phyloP scores from a whole-genome alignment of 768 basidiomycete species.

The Asterophora parasitica region DNA sequence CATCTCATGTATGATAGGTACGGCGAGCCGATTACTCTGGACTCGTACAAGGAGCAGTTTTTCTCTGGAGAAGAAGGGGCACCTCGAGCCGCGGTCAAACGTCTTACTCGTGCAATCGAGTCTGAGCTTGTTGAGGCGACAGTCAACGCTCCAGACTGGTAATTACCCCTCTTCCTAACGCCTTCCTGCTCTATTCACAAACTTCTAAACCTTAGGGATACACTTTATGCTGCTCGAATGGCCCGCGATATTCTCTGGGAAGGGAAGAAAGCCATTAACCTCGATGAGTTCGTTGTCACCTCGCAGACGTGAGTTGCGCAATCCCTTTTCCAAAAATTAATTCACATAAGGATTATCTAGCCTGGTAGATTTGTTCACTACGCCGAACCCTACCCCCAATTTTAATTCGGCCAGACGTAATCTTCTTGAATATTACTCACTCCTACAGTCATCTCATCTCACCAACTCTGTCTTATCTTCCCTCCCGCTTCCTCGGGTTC shows the following conservation, averaged over 20 bases:
- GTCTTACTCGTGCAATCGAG: constrained; percentile 74
- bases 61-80: constrained; percentile 62
- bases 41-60: constrained; percentile 73
- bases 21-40: constrained; percentile 74
- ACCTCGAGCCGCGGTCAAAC: constrained; percentile 78
- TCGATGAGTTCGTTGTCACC: constrained; percentile 77
- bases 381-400: constrained; percentile 54
- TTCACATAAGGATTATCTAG: constrained; percentile 34
- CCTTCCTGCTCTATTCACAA: constrained; percentile 1
- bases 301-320: constrained; percentile 78
- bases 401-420: constrained; percentile 58
- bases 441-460: constrained; percentile 75
- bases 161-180: constrained; percentile 10
- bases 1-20: constrained; percentile 48
- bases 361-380: constrained; percentile 84
- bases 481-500: constrained; percentile 75
- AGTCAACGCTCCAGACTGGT: constrained; percentile 95
- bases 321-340: constrained; percentile 1
- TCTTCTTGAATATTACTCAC: constrained; percentile 85
- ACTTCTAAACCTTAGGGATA: constrained; percentile 56
- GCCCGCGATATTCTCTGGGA: constrained; percentile 93
- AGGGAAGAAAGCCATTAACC: constrained; percentile 65
- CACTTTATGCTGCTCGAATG: constrained; percentile 86
- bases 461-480: constrained; percentile 82
- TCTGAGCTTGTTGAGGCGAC: constrained; percentile 66